phyloP scores from a whole-genome alignment of 2,329 filamentous ascomycete genomes.

The Chrysoporthe deuterocubensis region DNA sequence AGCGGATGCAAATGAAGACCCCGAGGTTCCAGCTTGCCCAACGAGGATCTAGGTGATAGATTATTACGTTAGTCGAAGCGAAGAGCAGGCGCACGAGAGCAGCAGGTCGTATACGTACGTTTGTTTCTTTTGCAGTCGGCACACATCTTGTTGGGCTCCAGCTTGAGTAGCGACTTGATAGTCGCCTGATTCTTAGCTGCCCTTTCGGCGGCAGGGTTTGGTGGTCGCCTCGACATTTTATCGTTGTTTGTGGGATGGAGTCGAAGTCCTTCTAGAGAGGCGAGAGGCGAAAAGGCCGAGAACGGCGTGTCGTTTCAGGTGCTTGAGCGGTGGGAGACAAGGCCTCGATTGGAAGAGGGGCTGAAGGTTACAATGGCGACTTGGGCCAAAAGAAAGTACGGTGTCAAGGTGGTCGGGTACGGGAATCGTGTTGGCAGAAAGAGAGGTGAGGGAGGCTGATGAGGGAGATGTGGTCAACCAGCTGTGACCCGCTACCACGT shows the following conservation, averaged over 20 bases:
- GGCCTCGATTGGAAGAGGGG: neutral
- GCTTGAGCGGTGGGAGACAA: neutral
- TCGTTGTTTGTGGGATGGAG: conserved; percentile 31
- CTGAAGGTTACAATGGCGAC: neutral
- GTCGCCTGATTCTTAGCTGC: conserved; percentile 92
- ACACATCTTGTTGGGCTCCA: conserved; percentile 95
- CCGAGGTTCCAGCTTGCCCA: conserved; percentile 99
- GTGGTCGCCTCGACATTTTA: conserved; percentile 76
- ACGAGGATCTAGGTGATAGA: conserved; percentile 72
- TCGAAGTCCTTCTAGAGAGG: neutral
- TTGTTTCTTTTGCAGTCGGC: conserved; percentile 99
- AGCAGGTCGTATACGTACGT: conserved; percentile 59
- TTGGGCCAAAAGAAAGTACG: neutral
- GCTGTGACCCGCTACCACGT: conserved; percentile 7
- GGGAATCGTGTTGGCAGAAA: neutral
- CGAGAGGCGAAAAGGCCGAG: neutral
- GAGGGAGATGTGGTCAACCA: conserved; percentile 12
- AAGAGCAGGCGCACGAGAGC: no score
- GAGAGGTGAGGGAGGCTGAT: conserved; percentile 10
- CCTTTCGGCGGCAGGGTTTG: conserved; percentile 80
- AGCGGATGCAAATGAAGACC: conserved; percentile 96
- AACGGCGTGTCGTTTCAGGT: neutral
- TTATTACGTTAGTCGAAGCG: conserved; percentile 4
- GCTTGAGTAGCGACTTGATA: conserved; percentile 91
- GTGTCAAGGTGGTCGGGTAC: neutral